Evolutionary conservation across 768 basidiomycete genomes (phyloP), one percentile per base, ranked within the genome.

Genomic region (Mycena amicta): DNA sequence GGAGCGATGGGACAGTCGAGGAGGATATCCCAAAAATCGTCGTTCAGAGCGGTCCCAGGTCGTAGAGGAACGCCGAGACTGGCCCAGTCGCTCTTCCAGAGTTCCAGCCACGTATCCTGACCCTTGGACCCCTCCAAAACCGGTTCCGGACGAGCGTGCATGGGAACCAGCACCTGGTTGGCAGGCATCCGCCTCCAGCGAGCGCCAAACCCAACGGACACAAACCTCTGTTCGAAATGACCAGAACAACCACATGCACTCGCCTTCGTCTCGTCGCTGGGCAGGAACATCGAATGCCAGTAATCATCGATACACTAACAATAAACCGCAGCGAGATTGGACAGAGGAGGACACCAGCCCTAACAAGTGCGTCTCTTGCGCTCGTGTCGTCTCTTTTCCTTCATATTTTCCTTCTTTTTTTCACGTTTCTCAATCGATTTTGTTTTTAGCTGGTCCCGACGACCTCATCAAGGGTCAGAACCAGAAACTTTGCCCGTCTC

Each of bases 131-230:
- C 8, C 56, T 65, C n/a, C 74, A 73, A 56, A 67, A n/a, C 53
- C 52, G 25, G 63, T 64, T 15, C 37, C 68, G 20, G 81, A 82
- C 67, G 83, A 87, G 52, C 82, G 89, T 50, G 74, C 84, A 56
- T 90, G 89, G 89, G 87, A 89, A 63, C 88, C 89, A 56, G 86
- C 86, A 33, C 81, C 86, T 25, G 79, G 81, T 4, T 90, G 89
- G 89, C 81, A 86, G 58, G 69, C 81, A 51, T 77, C 79, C 33
- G 73, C 71, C 25, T 75, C 74, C 22, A 62, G 67, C 27, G 72
- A 83, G 53, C 77, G 79, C 50, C 72, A 76, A 56, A 70, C 68
- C 47, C 74, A 76, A 45, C 71, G 74, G 33, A 67, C 68, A 51
- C 66, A 68, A 43, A 64, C 52, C 56, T 53, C 56, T 23, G 61